These are phyloP conservation scores for Pseudogymnoascus pannorum DNA, from an alignment of 2,329 filamentous ascomycete species.

Conservation along the genomic window DNA sequence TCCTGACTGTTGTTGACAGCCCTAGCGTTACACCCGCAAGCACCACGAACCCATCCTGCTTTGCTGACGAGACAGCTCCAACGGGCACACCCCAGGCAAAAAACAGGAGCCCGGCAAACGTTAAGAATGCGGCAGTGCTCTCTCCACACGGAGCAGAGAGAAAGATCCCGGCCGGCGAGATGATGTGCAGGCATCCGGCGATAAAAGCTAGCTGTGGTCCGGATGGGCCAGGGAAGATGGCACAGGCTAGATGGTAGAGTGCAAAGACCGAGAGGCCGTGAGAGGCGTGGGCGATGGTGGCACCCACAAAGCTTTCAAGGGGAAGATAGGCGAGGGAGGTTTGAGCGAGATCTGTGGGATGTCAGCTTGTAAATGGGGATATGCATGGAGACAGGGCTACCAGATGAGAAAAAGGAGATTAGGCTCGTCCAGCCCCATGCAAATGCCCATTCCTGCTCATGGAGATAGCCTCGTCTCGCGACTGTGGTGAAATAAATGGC, in stretches of 20 bases:
- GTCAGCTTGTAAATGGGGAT: not conserved
- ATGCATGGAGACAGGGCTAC: constrained; percentile 15
- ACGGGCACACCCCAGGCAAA: constrained; percentile 41
- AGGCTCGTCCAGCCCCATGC: constrained; percentile 45
- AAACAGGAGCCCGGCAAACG: constrained; percentile 64
- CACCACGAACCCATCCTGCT: constrained; percentile 47
- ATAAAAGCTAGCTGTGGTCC: constrained; percentile 51
- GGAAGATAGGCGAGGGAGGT: constrained; percentile 21
- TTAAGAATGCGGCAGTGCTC: constrained; percentile 68
- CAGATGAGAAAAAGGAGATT: constrained; percentile 27
- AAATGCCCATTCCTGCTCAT: constrained; percentile 85
- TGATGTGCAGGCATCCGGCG: constrained; percentile 65
- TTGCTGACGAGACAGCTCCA: not conserved
- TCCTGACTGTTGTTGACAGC: constrained; percentile 64
- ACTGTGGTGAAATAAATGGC: constrained; percentile 65
- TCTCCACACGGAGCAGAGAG: constrained; percentile 82
- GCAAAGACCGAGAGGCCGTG: constrained; percentile 70
- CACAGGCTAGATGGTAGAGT: constrained; percentile 58
- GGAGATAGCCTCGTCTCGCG: constrained; percentile 57
- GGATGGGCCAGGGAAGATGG: constrained; percentile 41
- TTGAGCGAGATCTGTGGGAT: not conserved
- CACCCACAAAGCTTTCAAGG: constrained; percentile 46
- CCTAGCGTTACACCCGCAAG: constrained; percentile 63
- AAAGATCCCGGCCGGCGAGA: constrained; percentile 85
- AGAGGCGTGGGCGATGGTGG: constrained; percentile 61